Evolutionary conservation across 257 asterid species (phyloP).

Genomic region (Voacanga thouarsii): DNA sequence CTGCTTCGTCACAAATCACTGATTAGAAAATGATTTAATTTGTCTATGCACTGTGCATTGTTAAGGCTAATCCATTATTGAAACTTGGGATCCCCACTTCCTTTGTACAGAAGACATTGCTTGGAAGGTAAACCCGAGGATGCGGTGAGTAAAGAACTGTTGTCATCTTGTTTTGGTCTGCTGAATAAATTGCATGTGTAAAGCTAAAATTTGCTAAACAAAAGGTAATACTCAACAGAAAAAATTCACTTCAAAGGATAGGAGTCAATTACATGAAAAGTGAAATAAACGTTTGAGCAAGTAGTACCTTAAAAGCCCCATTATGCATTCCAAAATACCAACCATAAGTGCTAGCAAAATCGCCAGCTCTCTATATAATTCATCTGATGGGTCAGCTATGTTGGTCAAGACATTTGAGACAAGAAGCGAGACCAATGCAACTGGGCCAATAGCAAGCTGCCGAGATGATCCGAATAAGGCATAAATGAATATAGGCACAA

Average conservation of each 20-base stretch:
- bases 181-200: background rate
- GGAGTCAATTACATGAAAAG: slow-evolving; percentile 7
- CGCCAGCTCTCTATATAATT: slow-evolving; percentile 91
- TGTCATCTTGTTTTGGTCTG: background rate
- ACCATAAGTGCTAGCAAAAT: slow-evolving; percentile 94
- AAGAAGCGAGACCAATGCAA: slow-evolving; percentile 91
- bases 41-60: background rate
- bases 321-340: slow-evolving; percentile 81
- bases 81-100: background rate
- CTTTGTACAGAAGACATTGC: too few species aligned
- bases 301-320: slow-evolving; percentile 86
- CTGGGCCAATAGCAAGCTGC: slow-evolving; percentile 99
- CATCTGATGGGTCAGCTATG: slow-evolving; percentile 78
- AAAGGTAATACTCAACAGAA: slow-evolving; percentile 1
- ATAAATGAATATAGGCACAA: slow-evolving; percentile 89
- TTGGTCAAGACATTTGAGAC: slow-evolving; percentile 85
- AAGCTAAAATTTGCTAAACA: background rate
- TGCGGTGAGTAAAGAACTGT: background rate
- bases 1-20: background rate
- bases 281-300: slow-evolving; percentile 15
- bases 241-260: background rate
- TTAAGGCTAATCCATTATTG: background rate
- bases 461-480: slow-evolving; percentile 96
- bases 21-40: background rate
- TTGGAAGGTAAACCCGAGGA: background rate